phyloP scores from a whole-genome alignment of 1,284 basidiomycete genomes.

The Dichomitus squalens region DNA sequence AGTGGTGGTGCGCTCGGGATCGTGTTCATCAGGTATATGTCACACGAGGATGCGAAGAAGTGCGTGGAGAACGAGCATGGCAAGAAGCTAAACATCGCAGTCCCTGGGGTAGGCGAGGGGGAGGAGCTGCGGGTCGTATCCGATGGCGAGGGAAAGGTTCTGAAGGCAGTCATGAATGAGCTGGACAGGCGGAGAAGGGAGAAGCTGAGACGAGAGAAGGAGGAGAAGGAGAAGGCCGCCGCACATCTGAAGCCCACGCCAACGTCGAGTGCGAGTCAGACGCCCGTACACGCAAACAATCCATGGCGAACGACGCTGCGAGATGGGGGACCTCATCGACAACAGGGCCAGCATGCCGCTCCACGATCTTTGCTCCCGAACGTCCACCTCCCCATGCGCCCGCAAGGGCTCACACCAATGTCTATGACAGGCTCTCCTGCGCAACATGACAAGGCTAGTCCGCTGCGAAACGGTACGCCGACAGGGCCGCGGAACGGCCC shows the following conservation, averaged over 20 bases:
- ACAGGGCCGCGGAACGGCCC: constrained; percentile 22
- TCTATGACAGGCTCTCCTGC: constrained; percentile 9
- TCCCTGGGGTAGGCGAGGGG: constrained; percentile 32
- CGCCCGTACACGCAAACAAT: constrained; percentile 23
- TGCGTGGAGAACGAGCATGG: constrained; percentile 67
- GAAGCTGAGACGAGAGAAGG: constrained; percentile 43
- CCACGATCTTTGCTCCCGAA: constrained; percentile 11
- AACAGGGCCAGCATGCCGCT: constrained; percentile 6
- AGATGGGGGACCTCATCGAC: constrained; percentile 4
- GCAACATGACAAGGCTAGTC: constrained; percentile 15
- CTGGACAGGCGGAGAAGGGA: constrained; percentile 57
- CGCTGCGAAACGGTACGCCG: constrained; percentile 18
- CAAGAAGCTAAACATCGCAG: constrained; percentile 43
- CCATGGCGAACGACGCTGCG: constrained; percentile 25
- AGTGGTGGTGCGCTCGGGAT: constrained; percentile 87
- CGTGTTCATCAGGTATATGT: constrained; percentile 71
- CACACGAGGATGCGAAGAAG: constrained; percentile 61
- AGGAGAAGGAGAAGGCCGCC: constrained; percentile 30
- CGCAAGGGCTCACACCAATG: constrained; percentile 19
- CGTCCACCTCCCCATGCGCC: constrained; percentile 23
- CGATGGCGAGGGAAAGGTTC: constrained; percentile 60
- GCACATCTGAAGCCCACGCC: constrained; percentile 28
- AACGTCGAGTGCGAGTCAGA: constrained; percentile 27
- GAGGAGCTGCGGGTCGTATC: constrained; percentile 58
- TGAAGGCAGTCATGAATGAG: constrained; percentile 63